A percentile compares a stretch with the other conserved stretches of the same genome.
These are phyloP conservation scores for Xanthoparmelia taractica DNA, from an alignment of 495 filamentous ascomycete genomes.

Conservation along the genomic window DNA sequence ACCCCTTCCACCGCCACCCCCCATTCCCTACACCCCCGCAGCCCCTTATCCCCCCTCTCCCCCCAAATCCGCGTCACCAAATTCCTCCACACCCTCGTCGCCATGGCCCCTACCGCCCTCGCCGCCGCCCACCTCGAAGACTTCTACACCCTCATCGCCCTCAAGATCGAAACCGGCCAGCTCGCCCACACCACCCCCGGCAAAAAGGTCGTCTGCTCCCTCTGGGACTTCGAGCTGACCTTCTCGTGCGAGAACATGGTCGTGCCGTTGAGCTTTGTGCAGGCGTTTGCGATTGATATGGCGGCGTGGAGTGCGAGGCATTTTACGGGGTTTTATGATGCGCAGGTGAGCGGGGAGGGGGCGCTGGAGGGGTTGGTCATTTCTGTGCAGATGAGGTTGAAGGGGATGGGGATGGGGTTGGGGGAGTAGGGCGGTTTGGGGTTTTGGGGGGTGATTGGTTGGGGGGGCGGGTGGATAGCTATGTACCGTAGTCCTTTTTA, in stretches of 20 bases:
- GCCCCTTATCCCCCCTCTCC: not conserved
- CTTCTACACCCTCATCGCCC: constrained; percentile 9
- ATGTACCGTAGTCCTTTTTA: too few relatives aligned
- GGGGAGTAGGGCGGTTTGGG: too few relatives aligned
- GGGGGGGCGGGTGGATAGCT: not conserved
- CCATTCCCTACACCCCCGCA: not conserved
- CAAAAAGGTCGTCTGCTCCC: not conserved
- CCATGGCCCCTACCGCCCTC: constrained; percentile 23
- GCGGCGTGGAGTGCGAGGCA: not conserved
- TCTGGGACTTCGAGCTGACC: constrained; percentile 5
- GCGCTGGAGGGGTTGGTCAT: not conserved
- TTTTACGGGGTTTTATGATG: constrained; percentile 2
- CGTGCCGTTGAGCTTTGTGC: constrained; percentile 4
- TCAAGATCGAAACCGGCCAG: constrained; percentile 9
- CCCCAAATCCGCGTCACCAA: not conserved
- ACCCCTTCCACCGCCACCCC: not conserved
- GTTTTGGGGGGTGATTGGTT: too few relatives aligned
- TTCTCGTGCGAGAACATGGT: not conserved
- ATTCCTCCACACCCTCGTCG: not conserved
- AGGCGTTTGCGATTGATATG: constrained; percentile 7
- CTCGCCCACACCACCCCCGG: not conserved
- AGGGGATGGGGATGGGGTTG: not conserved
- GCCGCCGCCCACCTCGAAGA: constrained; percentile 20
- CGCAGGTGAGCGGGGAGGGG: not conserved
- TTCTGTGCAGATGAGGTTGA: not conserved